These are phyloP conservation scores for Albifimbria verrucaria DNA, from an alignment of 2,329 filamentous ascomycete species.

Conservation along the genomic window DNA sequence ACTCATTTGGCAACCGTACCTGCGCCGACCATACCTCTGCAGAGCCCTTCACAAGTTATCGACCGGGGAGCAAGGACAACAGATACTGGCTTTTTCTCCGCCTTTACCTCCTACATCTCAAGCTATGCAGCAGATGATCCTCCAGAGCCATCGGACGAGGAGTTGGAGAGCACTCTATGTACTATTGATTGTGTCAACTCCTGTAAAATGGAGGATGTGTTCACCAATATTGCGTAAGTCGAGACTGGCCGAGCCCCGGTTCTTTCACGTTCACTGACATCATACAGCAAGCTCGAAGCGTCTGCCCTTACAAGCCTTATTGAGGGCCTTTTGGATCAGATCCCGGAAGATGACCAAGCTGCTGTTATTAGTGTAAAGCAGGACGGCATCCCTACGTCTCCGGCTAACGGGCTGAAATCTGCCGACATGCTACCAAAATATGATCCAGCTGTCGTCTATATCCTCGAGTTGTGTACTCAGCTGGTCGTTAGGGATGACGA, in stretches of 20 bases:
- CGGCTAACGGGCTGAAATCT: constrained; percentile 46
- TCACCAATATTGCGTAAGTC: constrained; percentile 76
- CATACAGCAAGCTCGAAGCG: constrained; percentile 34
- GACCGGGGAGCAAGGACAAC: constrained; percentile 75
- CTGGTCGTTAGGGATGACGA: constrained; percentile 72
- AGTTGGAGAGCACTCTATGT: constrained; percentile 91
- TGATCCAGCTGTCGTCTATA: constrained; percentile 81
- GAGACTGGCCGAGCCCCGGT: constrained; percentile 26
- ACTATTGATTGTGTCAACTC: constrained; percentile 92
- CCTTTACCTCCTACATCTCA: constrained; percentile 95
- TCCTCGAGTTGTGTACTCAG: constrained; percentile 89
- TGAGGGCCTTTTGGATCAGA: constrained; percentile 70
- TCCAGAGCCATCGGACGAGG: constrained; percentile 94
- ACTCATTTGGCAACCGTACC: constrained; percentile 61
- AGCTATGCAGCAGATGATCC: constrained; percentile 98
- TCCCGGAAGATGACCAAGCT: constrained; percentile 78
- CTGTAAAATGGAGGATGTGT: constrained; percentile 78
- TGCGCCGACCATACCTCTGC: constrained; percentile 79
- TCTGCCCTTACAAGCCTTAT: constrained; percentile 40
- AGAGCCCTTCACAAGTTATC: constrained; percentile 87
- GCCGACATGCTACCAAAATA: constrained; percentile 45
- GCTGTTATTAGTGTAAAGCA: constrained; percentile 86
- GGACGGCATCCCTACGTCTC: constrained; percentile 65
- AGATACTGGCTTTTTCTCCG: constrained; percentile 86
- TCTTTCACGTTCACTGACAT: background rate